Evolutionary conservation across 768 basidiomycete species (phyloP).

Genomic region (Ramaria sp.): DNA sequence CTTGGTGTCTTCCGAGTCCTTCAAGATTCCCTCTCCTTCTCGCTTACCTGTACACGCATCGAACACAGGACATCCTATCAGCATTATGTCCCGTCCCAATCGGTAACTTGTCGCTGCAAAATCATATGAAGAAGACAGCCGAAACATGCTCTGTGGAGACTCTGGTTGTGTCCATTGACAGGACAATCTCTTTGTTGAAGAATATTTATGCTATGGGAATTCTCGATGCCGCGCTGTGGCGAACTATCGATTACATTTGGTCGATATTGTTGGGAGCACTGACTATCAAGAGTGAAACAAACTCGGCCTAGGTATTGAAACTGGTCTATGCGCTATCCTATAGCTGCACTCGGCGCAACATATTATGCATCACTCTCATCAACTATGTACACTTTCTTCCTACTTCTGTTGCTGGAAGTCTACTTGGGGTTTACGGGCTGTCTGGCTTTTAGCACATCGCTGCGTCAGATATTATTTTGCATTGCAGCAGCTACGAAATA

Average conservation of each 20-base stretch:
- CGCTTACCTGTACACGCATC: slow-evolving; percentile 58
- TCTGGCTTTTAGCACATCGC: too few species aligned
- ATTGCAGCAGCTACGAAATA: too few species aligned
- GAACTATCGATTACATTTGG: slow-evolving; percentile 39
- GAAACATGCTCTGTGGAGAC: not conserved
- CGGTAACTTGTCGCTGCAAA: not conserved
- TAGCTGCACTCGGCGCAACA: too few species aligned
- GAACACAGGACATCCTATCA: slow-evolving; percentile 42
- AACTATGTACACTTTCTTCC: too few species aligned
- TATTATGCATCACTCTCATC: too few species aligned
- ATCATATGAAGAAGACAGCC: not conserved
- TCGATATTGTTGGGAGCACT: slow-evolving; percentile 34
- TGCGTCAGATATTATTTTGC: too few species aligned
- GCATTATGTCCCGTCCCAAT: slow-evolving; percentile 43
- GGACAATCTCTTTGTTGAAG: slow-evolving; percentile 34
- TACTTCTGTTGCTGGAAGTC: too few species aligned
- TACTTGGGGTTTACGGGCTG: too few species aligned
- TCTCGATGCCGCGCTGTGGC: slow-evolving; percentile 35
- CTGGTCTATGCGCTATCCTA: too few species aligned
- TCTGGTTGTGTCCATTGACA: not conserved
- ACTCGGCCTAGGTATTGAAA: not conserved
- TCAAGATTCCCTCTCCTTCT: slow-evolving; percentile 57
- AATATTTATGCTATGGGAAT: slow-evolving; percentile 41
- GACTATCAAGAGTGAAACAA: slow-evolving; percentile 10
- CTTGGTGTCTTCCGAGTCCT: slow-evolving; percentile 59